Evolutionary conservation across 805 yeast species (phyloP).

Genomic region (Myxozyma lipomycoides): DNA sequence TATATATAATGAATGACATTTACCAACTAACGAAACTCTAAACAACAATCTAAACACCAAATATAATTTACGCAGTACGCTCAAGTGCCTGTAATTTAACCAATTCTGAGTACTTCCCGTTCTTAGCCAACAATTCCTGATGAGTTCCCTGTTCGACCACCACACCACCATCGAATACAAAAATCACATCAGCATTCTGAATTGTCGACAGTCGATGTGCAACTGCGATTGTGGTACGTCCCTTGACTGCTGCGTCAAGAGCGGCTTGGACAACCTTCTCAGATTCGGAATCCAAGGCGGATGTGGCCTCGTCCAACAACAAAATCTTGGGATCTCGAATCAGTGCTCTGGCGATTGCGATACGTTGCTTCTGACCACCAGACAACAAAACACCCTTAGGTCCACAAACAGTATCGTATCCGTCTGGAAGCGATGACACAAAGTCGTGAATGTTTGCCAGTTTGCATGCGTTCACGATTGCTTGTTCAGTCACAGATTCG

Average conservation of each 20-base stretch:
- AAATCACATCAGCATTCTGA: slow-evolving; percentile 49
- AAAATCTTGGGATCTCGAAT: slow-evolving; percentile 55
- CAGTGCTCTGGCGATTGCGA: slow-evolving; percentile 54
- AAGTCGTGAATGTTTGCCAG: slow-evolving; percentile 53
- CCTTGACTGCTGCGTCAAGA: slow-evolving; percentile 52
- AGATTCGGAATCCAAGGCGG: slow-evolving; percentile 54
- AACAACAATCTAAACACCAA: no score
- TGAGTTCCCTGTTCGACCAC: slow-evolving; percentile 52
- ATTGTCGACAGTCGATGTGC: slow-evolving; percentile 70
- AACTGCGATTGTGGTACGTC: slow-evolving; percentile 68
- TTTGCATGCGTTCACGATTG: slow-evolving; percentile 43
- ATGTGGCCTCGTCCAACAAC: slow-evolving; percentile 56
- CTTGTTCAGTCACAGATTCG: slow-evolving; percentile 39
- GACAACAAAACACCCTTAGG: slow-evolving; percentile 52
- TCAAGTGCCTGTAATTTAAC: slow-evolving; percentile 44
- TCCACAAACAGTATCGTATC: slow-evolving; percentile 49
- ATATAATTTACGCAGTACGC: slow-evolving; percentile 29
- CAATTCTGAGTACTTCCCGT: slow-evolving; percentile 41
- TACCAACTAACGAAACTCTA: no score
- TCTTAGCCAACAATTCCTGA: slow-evolving; percentile 39
- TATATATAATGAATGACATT: no score
- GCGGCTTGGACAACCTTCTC: slow-evolving; percentile 65
- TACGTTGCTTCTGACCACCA: no score
- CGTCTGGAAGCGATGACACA: slow-evolving; percentile 50
- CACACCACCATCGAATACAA: slow-evolving; percentile 51